Base-by-base conservation (phyloP, 345 rosid species). In the Melaleuca quinquenervia region DNA sequence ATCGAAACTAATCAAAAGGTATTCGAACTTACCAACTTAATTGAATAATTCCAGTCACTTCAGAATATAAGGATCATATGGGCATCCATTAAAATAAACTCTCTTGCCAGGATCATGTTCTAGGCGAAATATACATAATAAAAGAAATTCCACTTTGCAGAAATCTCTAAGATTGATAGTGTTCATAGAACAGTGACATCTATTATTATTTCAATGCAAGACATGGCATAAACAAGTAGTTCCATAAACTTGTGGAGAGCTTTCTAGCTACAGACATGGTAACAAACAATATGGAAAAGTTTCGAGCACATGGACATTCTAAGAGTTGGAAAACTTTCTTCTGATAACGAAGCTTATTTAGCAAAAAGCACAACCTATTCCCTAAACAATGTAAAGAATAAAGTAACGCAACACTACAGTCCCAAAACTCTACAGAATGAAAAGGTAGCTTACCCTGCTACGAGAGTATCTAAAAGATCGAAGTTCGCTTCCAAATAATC, bases 401-500 rank as follows among this genome's bases (percentile, higher is more conserved):
- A 32, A 70, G 78, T 18, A 18, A 48, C 13, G 9, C 48, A 32
- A 24, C 32, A 70, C 32, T 70, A 70, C 24, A 16, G 20, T 84
- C 41, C 53, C 49, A 45, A 24, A 50, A 70, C 82, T 5, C 60
- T 52, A 51, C 51, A 53, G 52, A 52, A 45, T 60, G 26, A 74
- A 86, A 32, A 50, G 44, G 32, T 24, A 36, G 56, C 88, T 91
- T 90, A 97, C 99, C 99, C 99, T 70, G 89, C 85, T 52, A 95
- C 87, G 84, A 97, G 85, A 86, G 90, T 91, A 88, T 96, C 99
- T 91, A 97, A 91, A 86, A 97, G 98, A 91, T 97, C 98, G 0
- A 93, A 90, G 60, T 96, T 95, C 56, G 94, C 92, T 89, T 96
- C 99, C 85, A 97, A 89, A 91, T 95, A 96, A 56, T 96, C 98